Evolutionary conservation across 441 rosid genomes (phyloP), one percentile per base, ranked within the genome.

Genomic region (Pelargonium myrrhifolium): DNA sequence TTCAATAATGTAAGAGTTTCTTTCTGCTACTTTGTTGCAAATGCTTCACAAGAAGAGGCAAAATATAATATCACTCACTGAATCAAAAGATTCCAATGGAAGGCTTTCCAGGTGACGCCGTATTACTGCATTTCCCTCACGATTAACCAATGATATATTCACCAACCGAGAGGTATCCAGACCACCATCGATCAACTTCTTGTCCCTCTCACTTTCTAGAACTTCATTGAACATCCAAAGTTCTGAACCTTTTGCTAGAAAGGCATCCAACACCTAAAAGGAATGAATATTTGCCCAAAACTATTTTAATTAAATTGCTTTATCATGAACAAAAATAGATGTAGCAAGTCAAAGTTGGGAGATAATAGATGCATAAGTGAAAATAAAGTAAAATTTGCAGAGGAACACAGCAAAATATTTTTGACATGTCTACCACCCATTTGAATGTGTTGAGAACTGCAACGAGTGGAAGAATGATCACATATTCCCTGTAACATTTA

Each of bases 211-310:
- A 26, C 66, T 80, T 76, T 88, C 94, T 31, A 75, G 82, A 69
- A 88, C 94, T 28, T 88, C 89, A 68, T 88, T 88, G 83, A 88
- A 88, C 94, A 88, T 86, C 91, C 94, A 88, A 17, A 85, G 94
- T 79, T 88, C 94, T 31, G 94, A 88, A 55, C 78, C 85, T 43
- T 77, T 81, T 68, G 94, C 91, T 47, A 88, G 77, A 70, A 76
- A 82, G 28, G 89, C 91, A 75, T 88, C 94, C 82, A 88, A 71
- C 65, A 84, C 94, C 91, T 86, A 66, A 63, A 65, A 78, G 68
- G 59, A 24, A 83, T 22, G 65, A 42, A 65, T 15, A 6, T 59
- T 18, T 59, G 63, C 35, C 31, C n/a, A 9, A 9, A 9, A 21
- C 8, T 10, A 3, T 21, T 59, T 59, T 22, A 0, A 21, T 59